phyloP scores from a whole-genome alignment of 2,329 filamentous ascomycete species.

The Pyrenophora graminea region DNA sequence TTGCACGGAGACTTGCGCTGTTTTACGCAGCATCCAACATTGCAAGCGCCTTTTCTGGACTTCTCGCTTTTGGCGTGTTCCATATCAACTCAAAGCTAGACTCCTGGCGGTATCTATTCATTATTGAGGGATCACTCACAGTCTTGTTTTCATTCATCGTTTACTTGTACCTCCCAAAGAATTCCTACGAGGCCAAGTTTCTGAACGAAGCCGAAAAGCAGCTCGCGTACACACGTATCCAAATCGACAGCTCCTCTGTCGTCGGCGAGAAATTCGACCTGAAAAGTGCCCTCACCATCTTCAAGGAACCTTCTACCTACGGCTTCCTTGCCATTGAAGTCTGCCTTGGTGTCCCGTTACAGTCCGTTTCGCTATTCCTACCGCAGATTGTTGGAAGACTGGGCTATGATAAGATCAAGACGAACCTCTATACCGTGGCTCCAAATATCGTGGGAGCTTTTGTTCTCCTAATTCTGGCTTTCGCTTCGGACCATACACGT shows the following conservation, averaged over 20 bases:
- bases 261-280: slow-evolving; percentile 62
- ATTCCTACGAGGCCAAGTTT: slow-evolving; percentile 67
- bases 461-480: slow-evolving; percentile 73
- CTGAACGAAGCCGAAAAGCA: slow-evolving; percentile 67
- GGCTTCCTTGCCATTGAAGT: slow-evolving; percentile 61
- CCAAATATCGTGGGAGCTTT: slow-evolving; percentile 76
- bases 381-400: slow-evolving; percentile 62
- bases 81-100: slow-evolving; percentile 58
- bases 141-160: slow-evolving; percentile 66
- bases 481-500: slow-evolving; percentile 68
- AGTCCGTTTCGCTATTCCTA: slow-evolving; percentile 61
- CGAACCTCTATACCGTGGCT: slow-evolving; percentile 80
- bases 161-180: slow-evolving; percentile 70
- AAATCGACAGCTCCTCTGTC: slow-evolving; percentile 71
- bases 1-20: slow-evolving; percentile 70
- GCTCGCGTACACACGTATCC: slow-evolving; percentile 73
- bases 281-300: slow-evolving; percentile 57
- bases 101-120: slow-evolving; percentile 69
- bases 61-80: slow-evolving; percentile 65
- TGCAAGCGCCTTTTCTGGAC: slow-evolving; percentile 67
- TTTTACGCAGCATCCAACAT: slow-evolving; percentile 80
- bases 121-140: slow-evolving; percentile 63
- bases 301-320: slow-evolving; percentile 60
- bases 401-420: slow-evolving; percentile 62
- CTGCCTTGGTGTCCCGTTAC: slow-evolving; percentile 63